Evolutionary conservation across 2,329 filamentous ascomycete species (phyloP), one percentile per base, ranked within the genome.

Genomic region (Fusarium coffeatum): DNA sequence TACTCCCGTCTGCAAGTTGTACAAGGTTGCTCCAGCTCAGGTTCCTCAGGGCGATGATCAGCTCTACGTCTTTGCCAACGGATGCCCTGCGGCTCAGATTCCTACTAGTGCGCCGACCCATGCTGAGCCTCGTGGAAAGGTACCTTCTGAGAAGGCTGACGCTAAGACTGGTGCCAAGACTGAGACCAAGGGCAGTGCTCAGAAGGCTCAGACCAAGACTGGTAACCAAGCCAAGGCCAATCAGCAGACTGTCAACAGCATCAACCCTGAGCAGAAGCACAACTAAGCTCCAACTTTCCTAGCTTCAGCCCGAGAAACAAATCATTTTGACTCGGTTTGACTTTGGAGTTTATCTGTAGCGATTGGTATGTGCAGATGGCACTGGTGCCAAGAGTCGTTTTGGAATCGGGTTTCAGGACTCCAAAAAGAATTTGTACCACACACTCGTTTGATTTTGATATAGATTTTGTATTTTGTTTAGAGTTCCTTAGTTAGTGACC

Each of bases 21-120:
- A 63, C 49, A 64, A 48, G 11, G 61, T 64, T 20, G 37, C 57
- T 40, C 49, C 61, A 15, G 49, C 57, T 10, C 27, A 62, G 37
- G 40, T 64, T 25, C 61, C 61, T 47, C 32, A 25, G 11, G 34
- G 41, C 7, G 58, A 61, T 13, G 59, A 43, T 13, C 25, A 63
- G 37, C 57, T 64, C 10, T 56, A 56, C 9, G 58, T 63, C 37
- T 64, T 46, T 56, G 61, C 59, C 25, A 64, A 64, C 49, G 37
- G 49, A 8, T 64, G 61, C 25, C n/a, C 56, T 40, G 30, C 49
- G 2, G 49, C 49, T 13, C 34, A 59, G 16, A 30, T 59, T 15
- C 56, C 56, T 20, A 59, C 49, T 12, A 45, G 18, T 6, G 23
- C 40, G 3, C 56, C 56, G 40, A 59, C 49, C 8, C 56, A 59